phyloP scores from a whole-genome alignment of 1,139 yeast species.

The Candida neerlandica region DNA sequence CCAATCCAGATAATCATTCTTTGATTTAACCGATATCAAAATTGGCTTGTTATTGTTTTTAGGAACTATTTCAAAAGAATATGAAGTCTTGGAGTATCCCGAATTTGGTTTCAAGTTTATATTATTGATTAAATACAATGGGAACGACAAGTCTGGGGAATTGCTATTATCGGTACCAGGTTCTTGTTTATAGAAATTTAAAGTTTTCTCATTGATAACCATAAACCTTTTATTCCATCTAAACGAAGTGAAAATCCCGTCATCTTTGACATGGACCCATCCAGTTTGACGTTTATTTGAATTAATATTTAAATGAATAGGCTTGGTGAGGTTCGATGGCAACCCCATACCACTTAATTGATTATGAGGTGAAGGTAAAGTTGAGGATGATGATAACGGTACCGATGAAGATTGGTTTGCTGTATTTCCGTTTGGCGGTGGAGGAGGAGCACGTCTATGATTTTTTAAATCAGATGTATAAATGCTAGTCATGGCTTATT shows the following conservation, averaged over 20 bases:
- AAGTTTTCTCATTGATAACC: slow-evolving; percentile 71
- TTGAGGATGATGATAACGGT: not conserved
- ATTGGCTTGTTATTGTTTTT: slow-evolving; percentile 59
- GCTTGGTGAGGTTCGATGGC: slow-evolving; percentile 14
- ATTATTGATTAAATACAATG: slow-evolving; percentile 40
- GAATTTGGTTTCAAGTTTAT: slow-evolving; percentile 43
- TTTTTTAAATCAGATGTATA: slow-evolving; percentile 49
- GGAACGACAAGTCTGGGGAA: slow-evolving; percentile 44
- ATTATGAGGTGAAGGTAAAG: slow-evolving; percentile 9
- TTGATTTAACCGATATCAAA: slow-evolving; percentile 73
- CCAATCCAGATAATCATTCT: slow-evolving; percentile 87
- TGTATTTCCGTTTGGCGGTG: slow-evolving; percentile 25
- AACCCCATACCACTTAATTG: slow-evolving; percentile 7
- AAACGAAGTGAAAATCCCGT: slow-evolving; percentile 76
- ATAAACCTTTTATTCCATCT: slow-evolving; percentile 90
- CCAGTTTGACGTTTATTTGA: slow-evolving; percentile 53
- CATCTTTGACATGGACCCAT: slow-evolving; percentile 92
- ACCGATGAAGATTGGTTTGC: not conserved
- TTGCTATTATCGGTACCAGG: slow-evolving; percentile 33
- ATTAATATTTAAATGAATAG: slow-evolving; percentile 25
- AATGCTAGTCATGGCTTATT: slow-evolving; percentile 47
- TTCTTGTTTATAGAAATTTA: slow-evolving; percentile 77
- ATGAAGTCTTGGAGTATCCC: slow-evolving; percentile 66
- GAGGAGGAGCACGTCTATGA: slow-evolving; percentile 51
- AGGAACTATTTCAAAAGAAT: slow-evolving; percentile 75